These are phyloP conservation scores for Rubroshorea leprosula DNA, from an alignment of 345 rosid species.

Conservation along the genomic window DNA sequence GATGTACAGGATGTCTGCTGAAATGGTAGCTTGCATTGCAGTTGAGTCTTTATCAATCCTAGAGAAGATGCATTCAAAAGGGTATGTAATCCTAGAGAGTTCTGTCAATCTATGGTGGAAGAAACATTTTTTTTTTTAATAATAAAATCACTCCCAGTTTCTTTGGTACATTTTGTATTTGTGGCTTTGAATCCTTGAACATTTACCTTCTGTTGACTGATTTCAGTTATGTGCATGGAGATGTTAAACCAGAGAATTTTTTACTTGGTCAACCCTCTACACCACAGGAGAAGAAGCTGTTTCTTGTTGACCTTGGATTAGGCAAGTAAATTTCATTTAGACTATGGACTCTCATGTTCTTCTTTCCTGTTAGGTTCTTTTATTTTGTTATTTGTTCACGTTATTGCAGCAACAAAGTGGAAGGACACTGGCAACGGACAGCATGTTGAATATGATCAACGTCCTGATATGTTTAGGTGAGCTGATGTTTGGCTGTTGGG, in stretches of 20 bases:
- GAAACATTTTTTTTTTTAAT: too few relatives aligned
- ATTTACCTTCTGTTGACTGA: conserved; percentile 8
- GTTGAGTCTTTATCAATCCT: conserved; percentile 88
- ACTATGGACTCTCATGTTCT: conserved; percentile 1
- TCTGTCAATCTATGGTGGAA: neutral
- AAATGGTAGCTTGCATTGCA: conserved; percentile 98
- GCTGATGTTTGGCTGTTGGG: conserved; percentile 6
- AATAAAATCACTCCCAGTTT: too few relatives aligned
- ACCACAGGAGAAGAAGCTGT: conserved; percentile 76
- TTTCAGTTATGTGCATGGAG: conserved; percentile 90
- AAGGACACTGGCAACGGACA: conserved; percentile 55
- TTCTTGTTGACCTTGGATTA: conserved; percentile 92
- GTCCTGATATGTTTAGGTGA: conserved; percentile 98
- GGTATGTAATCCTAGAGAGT: conserved; percentile 42
- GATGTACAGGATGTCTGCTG: conserved; percentile 70
- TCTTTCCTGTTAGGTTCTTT: neutral
- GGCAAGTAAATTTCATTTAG: conserved; percentile 32
- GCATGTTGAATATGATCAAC: conserved; percentile 97
- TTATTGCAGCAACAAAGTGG: conserved; percentile 87
- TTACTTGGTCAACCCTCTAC: conserved; percentile 92
- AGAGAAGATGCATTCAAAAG: conserved; percentile 87
- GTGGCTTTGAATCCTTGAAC: neutral
- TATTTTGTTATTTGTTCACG: conserved; percentile 11
- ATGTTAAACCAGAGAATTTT: conserved; percentile 95
- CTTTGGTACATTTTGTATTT: neutral